Base-by-base conservation (phyloP, 768 basidiomycete genomes). In the Lentinula boryana region DNA sequence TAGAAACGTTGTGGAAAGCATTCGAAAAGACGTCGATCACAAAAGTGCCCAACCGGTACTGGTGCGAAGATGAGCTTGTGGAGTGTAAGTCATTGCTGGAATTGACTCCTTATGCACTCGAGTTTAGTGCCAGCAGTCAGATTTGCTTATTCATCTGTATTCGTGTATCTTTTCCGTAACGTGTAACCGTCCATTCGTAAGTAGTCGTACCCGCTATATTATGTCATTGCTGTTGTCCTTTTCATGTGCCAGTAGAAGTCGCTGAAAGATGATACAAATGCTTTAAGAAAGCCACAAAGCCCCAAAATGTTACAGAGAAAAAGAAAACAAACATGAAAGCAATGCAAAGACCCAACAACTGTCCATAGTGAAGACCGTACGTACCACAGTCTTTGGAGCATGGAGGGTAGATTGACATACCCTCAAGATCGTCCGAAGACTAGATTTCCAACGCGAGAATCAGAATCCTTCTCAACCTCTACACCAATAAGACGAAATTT, bases 401-500 rank as follows among this genome's bases (percentile, higher is more conserved):
- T 23, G 12, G 9, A 27, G n/a, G 23, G 8, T 16, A 15, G 21
- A 21, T 23, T 3, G 8, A 10, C 21, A 12, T 18, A 51, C 16
- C 31, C 23, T 60, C 49, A 60, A 38, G 48, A 21, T 21, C 50
- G 31, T 32, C 58, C 58, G 16, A 85, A 85, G 60, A 84, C 72
- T 41, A 83, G 76, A 64, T 76, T 82, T 53, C 82, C 83, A 2
- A 74, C 73, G 52, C 75, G 68, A 43, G 69, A 68, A n/a, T 69
- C 70, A 32, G 72, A 68, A 7, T 70, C 66, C 51, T 74, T 72
- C 63, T 79, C 78, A 61, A 85, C 77, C 66, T 87, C 85, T 62
- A 89, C 76, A 27, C 87, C 87, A 35, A 84, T 75, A 40, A 89
- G 68, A 50, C 76, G 72, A 35, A 83, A 85, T 67, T 84, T 87